Base-by-base conservation (phyloP, 2,329 filamentous ascomycete species). In the Coniochaeta ligniaria region DNA sequence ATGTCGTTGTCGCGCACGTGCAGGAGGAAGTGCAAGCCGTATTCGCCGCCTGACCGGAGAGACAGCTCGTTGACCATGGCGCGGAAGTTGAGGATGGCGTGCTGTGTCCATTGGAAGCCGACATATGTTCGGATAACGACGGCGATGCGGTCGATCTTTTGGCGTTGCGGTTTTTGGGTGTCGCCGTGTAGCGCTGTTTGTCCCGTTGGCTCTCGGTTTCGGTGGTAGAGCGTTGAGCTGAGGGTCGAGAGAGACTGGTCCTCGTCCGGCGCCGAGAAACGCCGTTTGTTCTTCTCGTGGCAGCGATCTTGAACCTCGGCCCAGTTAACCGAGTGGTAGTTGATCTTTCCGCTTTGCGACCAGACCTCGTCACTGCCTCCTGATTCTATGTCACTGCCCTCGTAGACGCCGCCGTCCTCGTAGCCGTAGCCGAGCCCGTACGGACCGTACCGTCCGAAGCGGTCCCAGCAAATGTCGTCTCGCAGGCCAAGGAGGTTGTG, bases 341-440 rank as follows among this genome's bases (percentile, higher is more conserved):
- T 76, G 63, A 86, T 83, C 69, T 81, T 78, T 68, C 81, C 80
- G 1, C 77, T 76, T 61, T 79, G 74, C 47, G 75, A 72, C 83
- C 83, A 88, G 12, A 88, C 76, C 43, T 75, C 75, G 33, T 88
- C 80, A 59, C 82, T 84, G 78, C 88, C 91, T 22, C 89, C 82
- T 36, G 79, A 78, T 66, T 95, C 90, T 1, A 86, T 86, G 43
- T 91, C 90, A 60, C 90, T 79, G n/a, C 85, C 85, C 60, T 92
- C 85, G 28, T 83, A 85, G 0, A 84, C 74, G 24, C 92, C 92
- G 16, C 92, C 92, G 64, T 85, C 83, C 60, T 85, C 83, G 62
- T 83, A 81, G 67, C 83, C 85, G 73, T 96, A 96, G n/a, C 92
- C 92, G 45, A 92, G 78, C 0, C 92, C 92, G 69, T 96, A 96